Base-by-base conservation (phyloP, 2,329 filamentous ascomycete genomes). In the Neonectria magnoliae region DNA sequence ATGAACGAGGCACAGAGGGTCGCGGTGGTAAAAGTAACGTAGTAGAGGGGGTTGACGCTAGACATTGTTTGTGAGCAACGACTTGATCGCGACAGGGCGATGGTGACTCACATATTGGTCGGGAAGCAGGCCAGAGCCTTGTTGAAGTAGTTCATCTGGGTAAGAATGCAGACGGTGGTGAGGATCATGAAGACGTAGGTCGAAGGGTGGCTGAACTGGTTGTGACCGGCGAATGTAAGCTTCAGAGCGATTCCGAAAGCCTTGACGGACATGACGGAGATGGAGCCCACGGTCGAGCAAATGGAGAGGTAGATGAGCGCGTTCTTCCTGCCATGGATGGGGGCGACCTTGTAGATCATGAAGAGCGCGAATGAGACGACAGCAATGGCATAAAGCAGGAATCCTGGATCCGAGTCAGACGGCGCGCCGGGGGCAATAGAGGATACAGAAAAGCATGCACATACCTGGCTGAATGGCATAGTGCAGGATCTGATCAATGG, bases 61-160 rank as follows among this genome's bases (percentile, higher is more conserved):
- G 14, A 4, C 25, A 10, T n/a, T 11, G 31, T 65, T 41, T 67
- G 66, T 22, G 20, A 59, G 38, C 36, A 38, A 38, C 36, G 36
- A 52, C 31, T 44, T 13, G 11, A 29, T 7, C 13, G 7, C 4
- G 27, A 10, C 25, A 11, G 18, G 22, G 7, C 5, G 9, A 25
- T 13, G 14, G 9, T 11, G 25, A 84, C 92, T 78, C 87, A 97
- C 94, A 99, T 97, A 73, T 97, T 97, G 33, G 96, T 98, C 31
- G 93, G 95, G 81, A 98, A 99, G 75, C 97, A 94, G 79, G 93
- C 97, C 65, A 99, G 83, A 8, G 96, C 96, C 81, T 99, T 99
- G 85, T 99, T 99, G 82, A 99, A 97, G 81, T 99, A 99, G 81
- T 99, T 99, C 96, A 99, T 98, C 84, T 99, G 96, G 9, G 94